Base-by-base conservation (phyloP, 148 eudicot genomes). In the Vaccinium darrowii region DNA sequence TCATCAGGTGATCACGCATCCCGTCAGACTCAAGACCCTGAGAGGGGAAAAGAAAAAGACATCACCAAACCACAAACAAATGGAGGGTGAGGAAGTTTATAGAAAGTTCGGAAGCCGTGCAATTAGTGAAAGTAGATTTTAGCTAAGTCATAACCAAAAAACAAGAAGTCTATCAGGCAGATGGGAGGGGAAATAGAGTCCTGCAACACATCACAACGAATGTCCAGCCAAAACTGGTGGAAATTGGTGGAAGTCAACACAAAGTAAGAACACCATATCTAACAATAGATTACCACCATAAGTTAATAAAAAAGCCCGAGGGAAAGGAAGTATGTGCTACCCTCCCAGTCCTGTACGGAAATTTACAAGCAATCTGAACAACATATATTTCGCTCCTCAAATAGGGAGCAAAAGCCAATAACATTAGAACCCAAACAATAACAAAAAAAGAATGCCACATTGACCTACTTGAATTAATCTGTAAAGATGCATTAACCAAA, bases 1-100 rank as follows among this genome's bases (percentile, higher is more conserved):
- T 27, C 36, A 89, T 84, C 78, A 96, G 87, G 86, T 93, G 98
- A 89, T 91, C 91, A 69, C 84, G 91, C 89, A 94, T 86, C 30
- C 87, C 89, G 50, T 93, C 97, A 86, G 97, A 92, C 67, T 93
- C 97, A 65, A 94, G 90, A 80, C 89, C 92, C 99, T 96, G 90
- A 62, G 73, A 25, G 73, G 36, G 73, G 36, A 25, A 67, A 9
- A 36, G 75, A 89, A 75, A 62, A 69, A 11, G 84, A 13, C 79
- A 84, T 81, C 49, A 87, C 36, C 8, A 84, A 72, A 62, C 4
- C 84, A 82, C 33, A 25, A 30, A 53, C 27, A 7, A 10, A 27
- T 8, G 69, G 23, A 82, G 16, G 15, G 73, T 25, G 16, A 67
- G 73, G 36, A 69, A 23, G 15, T 49, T 79, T 15, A 60, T 8